Conservation (phyloP, 176 grass and related monocot genomes). For the Elymus sibiricus region DNA sequence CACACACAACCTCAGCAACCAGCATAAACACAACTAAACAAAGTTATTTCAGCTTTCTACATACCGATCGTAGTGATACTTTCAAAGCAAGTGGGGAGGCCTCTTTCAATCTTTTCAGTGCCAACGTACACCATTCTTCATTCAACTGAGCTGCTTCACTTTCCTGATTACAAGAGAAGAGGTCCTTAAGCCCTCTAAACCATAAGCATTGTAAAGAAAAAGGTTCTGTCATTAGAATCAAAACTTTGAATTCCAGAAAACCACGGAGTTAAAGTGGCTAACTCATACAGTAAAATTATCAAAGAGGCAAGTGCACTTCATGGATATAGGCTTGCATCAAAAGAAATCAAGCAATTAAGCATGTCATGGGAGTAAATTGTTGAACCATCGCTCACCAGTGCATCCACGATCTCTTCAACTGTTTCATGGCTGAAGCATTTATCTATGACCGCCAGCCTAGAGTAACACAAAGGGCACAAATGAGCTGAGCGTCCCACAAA, state of each 20-base stretch:
- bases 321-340: not conserved
- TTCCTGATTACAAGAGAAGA: constrained; percentile 47
- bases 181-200: not conserved
- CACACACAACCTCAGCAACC: constrained; percentile 21
- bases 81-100: constrained; percentile 90
- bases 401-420: constrained; percentile 87
- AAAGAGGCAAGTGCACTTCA: not conserved
- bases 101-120: constrained; percentile 88
- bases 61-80: constrained; percentile 85
- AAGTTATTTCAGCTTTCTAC: constrained; percentile 18
- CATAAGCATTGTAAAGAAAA: not conserved
- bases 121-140: constrained; percentile 90
- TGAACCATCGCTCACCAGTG: constrained; percentile 57
- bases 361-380: not conserved
- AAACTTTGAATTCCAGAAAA: not conserved
- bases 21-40: not conserved
- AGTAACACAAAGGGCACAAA: constrained; percentile 27
- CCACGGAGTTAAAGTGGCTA: not conserved
- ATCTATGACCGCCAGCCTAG: constrained; percentile 84
- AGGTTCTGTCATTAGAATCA: not conserved
- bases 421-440: constrained; percentile 86
- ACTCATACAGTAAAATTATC: not conserved
- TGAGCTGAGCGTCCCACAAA: not conserved
- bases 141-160: constrained; percentile 78
- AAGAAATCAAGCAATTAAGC: constrained; percentile 1